phyloP scores from a whole-genome alignment of 2,329 filamentous ascomycete genomes.

The Ilyonectria mors-panacis region DNA sequence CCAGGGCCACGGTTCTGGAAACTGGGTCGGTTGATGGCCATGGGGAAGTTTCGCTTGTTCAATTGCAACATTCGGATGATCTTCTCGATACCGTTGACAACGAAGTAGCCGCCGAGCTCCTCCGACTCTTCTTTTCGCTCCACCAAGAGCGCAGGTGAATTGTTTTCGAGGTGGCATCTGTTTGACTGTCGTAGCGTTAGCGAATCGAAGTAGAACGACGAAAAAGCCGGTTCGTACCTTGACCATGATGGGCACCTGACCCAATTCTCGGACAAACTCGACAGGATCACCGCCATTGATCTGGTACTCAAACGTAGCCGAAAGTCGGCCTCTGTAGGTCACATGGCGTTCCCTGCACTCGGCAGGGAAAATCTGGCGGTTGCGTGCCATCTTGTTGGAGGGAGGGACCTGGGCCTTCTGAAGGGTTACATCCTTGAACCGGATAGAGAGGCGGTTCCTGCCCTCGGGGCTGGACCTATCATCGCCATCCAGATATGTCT shows the following conservation, averaged over 20 bases:
- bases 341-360: constrained; percentile 96
- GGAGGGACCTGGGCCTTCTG: constrained; percentile 86
- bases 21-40: constrained; percentile 92
- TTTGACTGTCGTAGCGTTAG: constrained; percentile 74
- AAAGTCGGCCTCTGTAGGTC: constrained; percentile 90
- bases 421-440: constrained; percentile 85
- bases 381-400: constrained; percentile 86
- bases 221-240: constrained; percentile 70
- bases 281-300: constrained; percentile 90
- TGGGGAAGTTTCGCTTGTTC: constrained; percentile 92
- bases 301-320: constrained; percentile 85
- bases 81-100: constrained; percentile 98
- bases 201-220: constrained; percentile 3
- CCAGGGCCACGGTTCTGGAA: constrained; percentile 89
- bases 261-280: constrained; percentile 87
- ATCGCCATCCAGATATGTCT: constrained; percentile 88
- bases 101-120: constrained; percentile 95
- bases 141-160: constrained; percentile 86
- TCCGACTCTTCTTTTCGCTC: constrained; percentile 94
- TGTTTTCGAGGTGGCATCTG: constrained; percentile 89
- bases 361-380: constrained; percentile 89
- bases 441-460: constrained; percentile 83
- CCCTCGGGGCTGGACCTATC: constrained; percentile 70
- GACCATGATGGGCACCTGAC: constrained; percentile 93
- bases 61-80: constrained; percentile 93